phyloP scores from a whole-genome alignment of 1,284 basidiomycete genomes.

The Microbotryum silenes-acaulis region DNA sequence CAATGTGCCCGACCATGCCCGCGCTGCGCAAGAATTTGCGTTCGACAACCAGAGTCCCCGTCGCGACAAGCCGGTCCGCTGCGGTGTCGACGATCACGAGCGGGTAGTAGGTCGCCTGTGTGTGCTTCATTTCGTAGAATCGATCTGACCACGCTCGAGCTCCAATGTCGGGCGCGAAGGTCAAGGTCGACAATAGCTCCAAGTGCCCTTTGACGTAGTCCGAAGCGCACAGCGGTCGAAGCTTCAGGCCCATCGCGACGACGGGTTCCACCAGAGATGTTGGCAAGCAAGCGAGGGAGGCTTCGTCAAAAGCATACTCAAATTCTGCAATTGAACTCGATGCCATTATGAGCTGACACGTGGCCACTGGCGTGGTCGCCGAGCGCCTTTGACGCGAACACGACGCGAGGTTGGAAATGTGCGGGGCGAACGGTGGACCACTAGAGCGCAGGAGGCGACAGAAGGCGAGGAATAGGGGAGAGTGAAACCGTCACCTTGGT shows the following conservation, averaged over 20 bases:
- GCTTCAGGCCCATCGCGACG: slow-evolving; percentile 45
- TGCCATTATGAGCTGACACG: too few species aligned
- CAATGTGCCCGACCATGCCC: slow-evolving; percentile 84
- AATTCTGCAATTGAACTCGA: too few species aligned
- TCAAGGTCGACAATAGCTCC: slow-evolving; percentile 68
- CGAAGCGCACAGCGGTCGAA: slow-evolving; percentile 77
- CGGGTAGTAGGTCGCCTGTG: slow-evolving; percentile 66
- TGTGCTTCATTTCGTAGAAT: slow-evolving; percentile 52
- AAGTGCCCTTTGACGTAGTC: slow-evolving; percentile 83
- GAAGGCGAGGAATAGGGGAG: too few species aligned
- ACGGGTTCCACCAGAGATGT: too few species aligned
- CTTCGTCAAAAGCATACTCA: too few species aligned
- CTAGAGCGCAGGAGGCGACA: too few species aligned
- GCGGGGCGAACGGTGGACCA: too few species aligned
- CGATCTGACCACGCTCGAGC: slow-evolving; percentile 59
- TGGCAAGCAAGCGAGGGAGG: too few species aligned
- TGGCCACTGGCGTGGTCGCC: too few species aligned
- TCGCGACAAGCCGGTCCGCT: slow-evolving; percentile 72
- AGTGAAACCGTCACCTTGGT: too few species aligned
- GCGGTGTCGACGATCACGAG: slow-evolving; percentile 71
- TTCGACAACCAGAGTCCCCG: slow-evolving; percentile 78
- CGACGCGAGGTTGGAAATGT: too few species aligned
- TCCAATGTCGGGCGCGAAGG: slow-evolving; percentile 67
- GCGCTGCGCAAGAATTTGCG: slow-evolving; percentile 82
- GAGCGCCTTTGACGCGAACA: too few species aligned